A percentile compares a stretch with the other conserved stretches of the same genome.
Evolutionary conservation across 345 rosid species (phyloP).

Genomic region (Salix dunnii): DNA sequence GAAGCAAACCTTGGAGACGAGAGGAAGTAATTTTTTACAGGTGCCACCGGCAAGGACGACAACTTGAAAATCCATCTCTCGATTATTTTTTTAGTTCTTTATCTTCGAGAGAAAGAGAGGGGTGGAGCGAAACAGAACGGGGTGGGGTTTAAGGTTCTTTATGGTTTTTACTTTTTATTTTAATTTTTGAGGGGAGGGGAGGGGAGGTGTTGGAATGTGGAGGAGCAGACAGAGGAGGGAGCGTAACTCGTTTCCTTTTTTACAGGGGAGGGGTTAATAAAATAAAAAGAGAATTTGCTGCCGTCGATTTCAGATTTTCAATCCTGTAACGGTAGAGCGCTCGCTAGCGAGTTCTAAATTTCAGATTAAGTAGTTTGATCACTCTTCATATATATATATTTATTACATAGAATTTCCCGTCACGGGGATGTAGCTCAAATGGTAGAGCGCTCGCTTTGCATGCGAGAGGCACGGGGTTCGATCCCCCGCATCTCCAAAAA

Average conservation of each 20-base stretch:
- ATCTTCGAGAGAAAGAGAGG: neutral
- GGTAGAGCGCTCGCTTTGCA: conserved; percentile 84
- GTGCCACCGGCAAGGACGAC: conserved; percentile 85
- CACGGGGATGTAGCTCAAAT: conserved; percentile 31
- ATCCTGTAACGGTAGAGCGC: no score
- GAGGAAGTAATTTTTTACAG: conserved; percentile 68
- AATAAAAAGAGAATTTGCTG: neutral
- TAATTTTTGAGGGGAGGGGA: neutral
- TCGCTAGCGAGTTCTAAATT: no score
- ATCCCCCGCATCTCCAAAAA: conserved; percentile 71
- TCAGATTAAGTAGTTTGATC: no score
- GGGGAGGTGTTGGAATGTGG: no score
- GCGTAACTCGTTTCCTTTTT: neutral
- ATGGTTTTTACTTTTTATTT: neutral
- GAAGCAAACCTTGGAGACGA: conserved; percentile 71
- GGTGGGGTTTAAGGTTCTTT: neutral
- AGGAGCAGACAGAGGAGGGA: neutral
- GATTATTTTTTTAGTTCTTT: neutral
- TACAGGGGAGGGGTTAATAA: no score
- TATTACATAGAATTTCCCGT: no score
- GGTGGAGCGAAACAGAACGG: neutral
- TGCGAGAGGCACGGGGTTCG: conserved; percentile 92
- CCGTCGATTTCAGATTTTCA: neutral
- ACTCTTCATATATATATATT: rapidly evolving
- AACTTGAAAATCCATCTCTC: conserved; percentile 84